phyloP scores from a whole-genome alignment of 2,329 filamentous ascomycete genomes.

The Sporothrix schenckii region DNA sequence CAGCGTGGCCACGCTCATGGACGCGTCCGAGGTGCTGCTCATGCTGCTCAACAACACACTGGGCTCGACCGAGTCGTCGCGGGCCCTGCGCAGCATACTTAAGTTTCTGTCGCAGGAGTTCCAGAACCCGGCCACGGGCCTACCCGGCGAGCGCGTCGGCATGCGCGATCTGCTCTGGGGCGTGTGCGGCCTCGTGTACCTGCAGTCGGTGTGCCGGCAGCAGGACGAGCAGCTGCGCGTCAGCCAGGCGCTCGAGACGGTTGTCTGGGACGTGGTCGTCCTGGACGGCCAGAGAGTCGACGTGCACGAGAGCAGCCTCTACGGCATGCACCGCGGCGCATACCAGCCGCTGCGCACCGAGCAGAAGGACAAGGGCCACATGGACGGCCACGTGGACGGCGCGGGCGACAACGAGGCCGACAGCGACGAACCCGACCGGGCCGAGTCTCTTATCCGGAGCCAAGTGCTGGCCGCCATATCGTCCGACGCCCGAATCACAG shows the following conservation, averaged over 20 bases:
- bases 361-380: neutral
- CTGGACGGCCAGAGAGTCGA: slow-evolving; percentile 62
- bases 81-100: slow-evolving; percentile 68
- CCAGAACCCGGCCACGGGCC: slow-evolving; percentile 63
- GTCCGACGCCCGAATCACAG: slow-evolving; percentile 60
- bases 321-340: slow-evolving; percentile 41
- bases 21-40: slow-evolving; percentile 61
- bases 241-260: slow-evolving; percentile 55
- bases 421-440: slow-evolving; percentile 48
- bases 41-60: slow-evolving; percentile 65
- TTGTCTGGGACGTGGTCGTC: slow-evolving; percentile 69
- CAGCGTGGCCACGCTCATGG: slow-evolving; percentile 38
- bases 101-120: slow-evolving; percentile 66
- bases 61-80: slow-evolving; percentile 69
- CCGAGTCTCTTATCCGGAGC: slow-evolving; percentile 54
- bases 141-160: slow-evolving; percentile 61
- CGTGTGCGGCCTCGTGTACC: slow-evolving; percentile 62
- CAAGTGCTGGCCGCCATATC: slow-evolving; percentile 60
- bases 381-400: slow-evolving; percentile 33
- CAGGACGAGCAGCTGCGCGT: slow-evolving; percentile 55
- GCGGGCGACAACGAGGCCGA: slow-evolving; percentile 39
- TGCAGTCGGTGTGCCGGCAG: slow-evolving; percentile 61
- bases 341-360: slow-evolving; percentile 32
- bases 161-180: slow-evolving; percentile 64
- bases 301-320: slow-evolving; percentile 47